A percentile compares a stretch with the other conserved stretches of the same genome.
Evolutionary conservation across 768 basidiomycete species (phyloP).

Genomic region (Amyloporia xantha): DNA sequence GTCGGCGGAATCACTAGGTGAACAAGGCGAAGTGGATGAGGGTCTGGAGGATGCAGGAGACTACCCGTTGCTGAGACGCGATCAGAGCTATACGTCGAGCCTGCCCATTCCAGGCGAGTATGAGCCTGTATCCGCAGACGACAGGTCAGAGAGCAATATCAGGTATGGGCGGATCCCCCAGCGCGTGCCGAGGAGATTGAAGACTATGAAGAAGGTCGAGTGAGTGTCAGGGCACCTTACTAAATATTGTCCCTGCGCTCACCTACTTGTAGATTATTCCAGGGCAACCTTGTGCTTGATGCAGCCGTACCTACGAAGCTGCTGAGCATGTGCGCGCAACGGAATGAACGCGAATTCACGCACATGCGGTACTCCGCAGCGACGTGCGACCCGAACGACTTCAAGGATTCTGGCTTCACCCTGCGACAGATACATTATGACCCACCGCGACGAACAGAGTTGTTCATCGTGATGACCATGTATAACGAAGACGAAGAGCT

Average conservation of each 20-base stretch:
- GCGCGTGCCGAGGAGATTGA: constrained; percentile 81
- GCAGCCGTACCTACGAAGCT: constrained; percentile 87
- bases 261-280: constrained; percentile 84
- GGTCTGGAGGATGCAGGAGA: constrained; percentile 50
- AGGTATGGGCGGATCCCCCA: constrained; percentile 90
- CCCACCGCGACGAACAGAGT: constrained; percentile 82
- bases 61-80: constrained; percentile 50
- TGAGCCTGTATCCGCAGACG: constrained; percentile 26
- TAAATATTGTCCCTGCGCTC: not conserved
- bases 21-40: constrained; percentile 34
- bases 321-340: constrained; percentile 70
- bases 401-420: constrained; percentile 74
- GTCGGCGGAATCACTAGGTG: not conserved
- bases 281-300: constrained; percentile 92
- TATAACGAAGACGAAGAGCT: constrained; percentile 92
- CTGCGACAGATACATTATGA: constrained; percentile 87
- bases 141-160: constrained; percentile 48
- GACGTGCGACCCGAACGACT: constrained; percentile 94
- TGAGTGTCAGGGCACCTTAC: constrained; percentile 30
- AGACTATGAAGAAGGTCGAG: constrained; percentile 92
- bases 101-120: constrained; percentile 42
- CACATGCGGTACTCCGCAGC: constrained; percentile 96
- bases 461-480: constrained; percentile 98
- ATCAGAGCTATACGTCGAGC: constrained; percentile 22
- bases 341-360: constrained; percentile 84